Evolutionary conservation across 345 rosid genomes (phyloP).

Genomic region (Balakata baccata): DNA sequence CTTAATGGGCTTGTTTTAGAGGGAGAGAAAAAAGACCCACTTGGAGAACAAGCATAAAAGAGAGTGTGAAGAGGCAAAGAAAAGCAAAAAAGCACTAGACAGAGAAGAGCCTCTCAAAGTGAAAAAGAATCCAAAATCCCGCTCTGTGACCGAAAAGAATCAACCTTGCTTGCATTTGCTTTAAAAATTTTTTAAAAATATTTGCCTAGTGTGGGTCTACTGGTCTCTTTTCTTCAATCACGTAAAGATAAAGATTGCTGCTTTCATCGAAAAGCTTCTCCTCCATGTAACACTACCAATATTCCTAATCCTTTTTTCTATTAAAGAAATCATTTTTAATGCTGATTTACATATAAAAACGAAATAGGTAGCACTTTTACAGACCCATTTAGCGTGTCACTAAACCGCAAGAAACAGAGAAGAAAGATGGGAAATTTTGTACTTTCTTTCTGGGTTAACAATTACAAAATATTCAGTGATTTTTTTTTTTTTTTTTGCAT

Average conservation of each 20-base stretch:
- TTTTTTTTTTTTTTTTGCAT: too few relatives aligned
- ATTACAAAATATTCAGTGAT: background rate
- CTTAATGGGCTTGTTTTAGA: slow-evolving; percentile 6
- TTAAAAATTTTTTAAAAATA: background rate
- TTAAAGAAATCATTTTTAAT: slow-evolving; percentile 2
- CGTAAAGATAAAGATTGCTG: slow-evolving; percentile 41
- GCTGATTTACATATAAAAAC: background rate
- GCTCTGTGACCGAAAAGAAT: slow-evolving; percentile 32
- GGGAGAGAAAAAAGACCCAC: slow-evolving; percentile 16
- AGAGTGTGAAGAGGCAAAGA: slow-evolving; percentile 19
- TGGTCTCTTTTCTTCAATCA: slow-evolving; percentile 16
- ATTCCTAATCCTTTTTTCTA: slow-evolving; percentile 6
- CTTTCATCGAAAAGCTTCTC: slow-evolving; percentile 30
- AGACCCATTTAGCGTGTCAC: background rate
- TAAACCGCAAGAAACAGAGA: background rate
- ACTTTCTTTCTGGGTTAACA: background rate
- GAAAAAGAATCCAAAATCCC: slow-evolving; percentile 22
- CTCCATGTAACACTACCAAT: slow-evolving; percentile 9
- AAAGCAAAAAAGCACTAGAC: slow-evolving; percentile 16
- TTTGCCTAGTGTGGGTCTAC: slow-evolving; percentile 12
- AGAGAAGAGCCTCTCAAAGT: slow-evolving; percentile 12
- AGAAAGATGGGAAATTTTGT: slow-evolving; percentile 8
- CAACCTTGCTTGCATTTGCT: slow-evolving; percentile 19
- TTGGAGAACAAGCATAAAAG: slow-evolving; percentile 23
- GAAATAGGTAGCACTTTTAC: background rate